These are phyloP conservation scores for Dothidotthia symphoricarpi DNA, from an alignment of 2,329 filamentous ascomycete species.

Conservation along the genomic window DNA sequence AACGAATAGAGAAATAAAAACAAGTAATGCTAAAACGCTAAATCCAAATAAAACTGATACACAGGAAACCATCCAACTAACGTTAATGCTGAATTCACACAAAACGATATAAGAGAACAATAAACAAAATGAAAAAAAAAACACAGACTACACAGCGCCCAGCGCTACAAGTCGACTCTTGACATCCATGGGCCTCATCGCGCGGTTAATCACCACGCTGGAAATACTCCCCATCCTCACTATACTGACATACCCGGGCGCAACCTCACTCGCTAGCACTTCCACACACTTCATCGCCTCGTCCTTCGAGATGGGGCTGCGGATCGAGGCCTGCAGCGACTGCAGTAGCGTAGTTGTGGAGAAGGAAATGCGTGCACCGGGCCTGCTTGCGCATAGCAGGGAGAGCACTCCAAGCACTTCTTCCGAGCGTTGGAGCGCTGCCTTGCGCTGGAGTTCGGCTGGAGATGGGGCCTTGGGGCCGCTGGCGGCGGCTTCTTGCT, in stretches of 20 bases:
- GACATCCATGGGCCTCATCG: constrained; percentile 35
- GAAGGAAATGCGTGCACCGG: constrained; percentile 44
- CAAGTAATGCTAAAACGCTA: constrained; percentile 4
- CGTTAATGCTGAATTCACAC: too few relatives aligned
- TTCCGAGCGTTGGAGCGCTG: constrained; percentile 49
- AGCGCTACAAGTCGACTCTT: constrained; percentile 33
- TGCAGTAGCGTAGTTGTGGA: constrained; percentile 45
- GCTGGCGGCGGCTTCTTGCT: constrained; percentile 44
- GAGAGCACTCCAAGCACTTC: constrained; percentile 47
- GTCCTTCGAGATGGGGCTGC: constrained; percentile 47
- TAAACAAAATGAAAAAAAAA: too few relatives aligned
- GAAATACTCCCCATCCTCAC: constrained; percentile 42
- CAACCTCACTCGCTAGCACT: constrained; percentile 46
- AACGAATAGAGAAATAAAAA: too few relatives aligned
- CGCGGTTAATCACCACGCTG: constrained; percentile 46
- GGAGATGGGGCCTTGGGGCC: constrained; percentile 42
- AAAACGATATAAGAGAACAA: not conserved
- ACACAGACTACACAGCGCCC: constrained; percentile 18
- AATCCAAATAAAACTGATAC: constrained; percentile 2
- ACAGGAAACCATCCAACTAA: too few relatives aligned
- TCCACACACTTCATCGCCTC: constrained; percentile 47
- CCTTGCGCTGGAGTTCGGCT: constrained; percentile 46
- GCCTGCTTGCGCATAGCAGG: constrained; percentile 41
- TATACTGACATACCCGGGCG: constrained; percentile 45
- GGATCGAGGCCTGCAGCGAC: constrained; percentile 47